Evolutionary conservation across 805 yeast species (phyloP), one percentile per base, ranked within the genome.

Genomic region (Candida boleticola): DNA sequence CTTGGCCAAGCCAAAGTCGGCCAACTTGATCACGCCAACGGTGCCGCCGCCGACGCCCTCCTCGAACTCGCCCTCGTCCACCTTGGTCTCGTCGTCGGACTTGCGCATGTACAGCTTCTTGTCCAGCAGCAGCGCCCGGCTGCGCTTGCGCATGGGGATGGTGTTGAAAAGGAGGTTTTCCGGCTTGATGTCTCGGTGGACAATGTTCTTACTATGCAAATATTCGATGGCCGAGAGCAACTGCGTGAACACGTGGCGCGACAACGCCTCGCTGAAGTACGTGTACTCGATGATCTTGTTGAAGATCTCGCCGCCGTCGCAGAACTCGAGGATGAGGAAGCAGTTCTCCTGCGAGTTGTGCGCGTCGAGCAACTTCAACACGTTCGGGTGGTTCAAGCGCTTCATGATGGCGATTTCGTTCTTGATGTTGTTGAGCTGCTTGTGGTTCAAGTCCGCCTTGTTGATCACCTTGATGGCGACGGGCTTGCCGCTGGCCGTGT

Each of bases 101-200:
- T 63, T 63, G 27, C 87, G 64, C 39, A 64, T 56, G 2, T 46
- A 33, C 10, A 43, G 32, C 22, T 63, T 45, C 32, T 57, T 60
- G 32, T 66, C 63, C 4, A 44, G 55, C 43, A 17, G 73, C 11
- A 11, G 10, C 47, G 58, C 26, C 19, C 11, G 18, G 29, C 14
- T 7, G 16, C 79, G 57, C 2, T 77, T 74, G 4, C 66, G 47
- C 40, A 67, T 63, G 1, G 74, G 73, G 21, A 75, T 76, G 1
- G 82, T 84, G 34, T 75, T 71, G 57, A 83, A 86, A 32, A 85
- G 63, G 36, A 85, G 63, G 57, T 85, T 85, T 50, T 85, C 95
- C 1, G 95, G 95, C 61, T 85, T 85, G 54, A 85, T 85, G 58
- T 85, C 95, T 33, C 95, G 67, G 59, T 85, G 95, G 19, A 85